These are phyloP conservation scores for Aspergillus kassunensis DNA, from an alignment of 495 filamentous ascomycete genomes.

Conservation along the genomic window DNA sequence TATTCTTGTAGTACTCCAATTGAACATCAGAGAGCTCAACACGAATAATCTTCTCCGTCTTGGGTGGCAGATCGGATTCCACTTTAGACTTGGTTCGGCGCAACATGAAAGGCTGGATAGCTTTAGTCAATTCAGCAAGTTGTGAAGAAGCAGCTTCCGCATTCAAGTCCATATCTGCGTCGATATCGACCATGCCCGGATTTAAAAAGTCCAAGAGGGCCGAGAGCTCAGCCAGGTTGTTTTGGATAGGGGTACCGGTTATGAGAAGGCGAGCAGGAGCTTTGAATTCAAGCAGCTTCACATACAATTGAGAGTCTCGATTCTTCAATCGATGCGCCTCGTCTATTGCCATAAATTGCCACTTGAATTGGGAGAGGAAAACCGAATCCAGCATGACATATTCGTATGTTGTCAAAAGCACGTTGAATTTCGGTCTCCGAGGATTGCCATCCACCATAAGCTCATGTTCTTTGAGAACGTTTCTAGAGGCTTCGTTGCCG, in stretches of 20 bases:
- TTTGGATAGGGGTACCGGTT: conserved; percentile 96
- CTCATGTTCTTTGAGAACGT: conserved; percentile 82
- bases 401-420: conserved; percentile 92
- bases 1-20: conserved; percentile 97
- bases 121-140: conserved; percentile 63
- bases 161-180: conserved; percentile 80
- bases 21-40: conserved; percentile 95
- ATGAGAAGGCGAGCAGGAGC: conserved; percentile 85
- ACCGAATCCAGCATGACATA: conserved; percentile 78
- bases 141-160: conserved; percentile 65
- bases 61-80: conserved; percentile 90
- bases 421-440: conserved; percentile 87
- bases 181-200: conserved; percentile 79
- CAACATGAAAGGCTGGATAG: conserved; percentile 86
- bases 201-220: conserved; percentile 94
- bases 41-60: conserved; percentile 97
- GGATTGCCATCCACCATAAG: conserved; percentile 78
- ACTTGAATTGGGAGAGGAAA: conserved; percentile 82
- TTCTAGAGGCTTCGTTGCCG: conserved; percentile 75
- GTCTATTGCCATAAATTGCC: conserved; percentile 95
- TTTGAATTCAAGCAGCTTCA: conserved; percentile 77
- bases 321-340: conserved; percentile 98
- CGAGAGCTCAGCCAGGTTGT: conserved; percentile 86
- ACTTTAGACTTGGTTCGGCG: conserved; percentile 97
- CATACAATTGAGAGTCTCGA: conserved; percentile 85